Evolutionary conservation across 257 asterid species (phyloP).

Genomic region (Solanum boliviense): DNA sequence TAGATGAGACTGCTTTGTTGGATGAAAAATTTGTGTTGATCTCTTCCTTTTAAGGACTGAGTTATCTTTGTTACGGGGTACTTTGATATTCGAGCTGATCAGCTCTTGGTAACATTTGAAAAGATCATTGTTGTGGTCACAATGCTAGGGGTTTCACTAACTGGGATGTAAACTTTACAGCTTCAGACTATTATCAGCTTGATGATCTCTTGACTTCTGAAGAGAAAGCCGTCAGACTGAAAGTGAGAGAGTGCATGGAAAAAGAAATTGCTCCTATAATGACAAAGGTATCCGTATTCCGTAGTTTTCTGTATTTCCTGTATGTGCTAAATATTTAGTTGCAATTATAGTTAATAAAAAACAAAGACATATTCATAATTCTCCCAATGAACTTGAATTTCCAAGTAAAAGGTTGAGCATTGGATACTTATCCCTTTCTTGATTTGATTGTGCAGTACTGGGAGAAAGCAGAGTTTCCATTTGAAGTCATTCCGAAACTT

Average conservation of each 20-base stretch:
- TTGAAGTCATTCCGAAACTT: constrained; percentile 83
- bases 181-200: constrained; percentile 78
- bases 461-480: constrained; percentile 99
- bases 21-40: background rate
- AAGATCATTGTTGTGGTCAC: background rate
- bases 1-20: background rate
- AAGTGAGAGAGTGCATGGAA: constrained; percentile 83
- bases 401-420: background rate
- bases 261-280: constrained; percentile 91
- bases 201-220: constrained; percentile 75
- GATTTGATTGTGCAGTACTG: constrained; percentile 51
- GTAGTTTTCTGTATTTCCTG: constrained; percentile 4
- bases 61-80: background rate
- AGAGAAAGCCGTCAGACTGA: constrained; percentile 52
- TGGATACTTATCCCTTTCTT: background rate
- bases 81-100: background rate
- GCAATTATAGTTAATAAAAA: background rate
- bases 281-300: constrained; percentile 45
- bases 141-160: background rate
- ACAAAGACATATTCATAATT: background rate
- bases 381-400: background rate
- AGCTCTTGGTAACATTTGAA: background rate
- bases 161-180: constrained; percentile 27
- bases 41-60: background rate
- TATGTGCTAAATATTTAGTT: background rate